Evolutionary conservation across 495 filamentous ascomycete species (phyloP), one percentile per base, ranked within the genome.

Genomic region (Geoglossum glabrum): DNA sequence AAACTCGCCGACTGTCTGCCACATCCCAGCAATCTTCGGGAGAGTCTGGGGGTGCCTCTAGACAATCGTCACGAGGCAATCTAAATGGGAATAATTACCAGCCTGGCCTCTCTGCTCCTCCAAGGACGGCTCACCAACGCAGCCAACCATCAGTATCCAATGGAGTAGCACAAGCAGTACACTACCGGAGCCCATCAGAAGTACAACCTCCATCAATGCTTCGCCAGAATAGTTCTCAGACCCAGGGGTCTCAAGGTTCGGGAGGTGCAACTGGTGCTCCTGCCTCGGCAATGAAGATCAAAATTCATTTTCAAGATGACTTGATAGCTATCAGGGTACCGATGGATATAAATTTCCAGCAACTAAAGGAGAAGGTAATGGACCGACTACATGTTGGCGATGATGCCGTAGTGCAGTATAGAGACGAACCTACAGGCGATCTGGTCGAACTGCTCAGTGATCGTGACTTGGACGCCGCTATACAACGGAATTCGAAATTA

Each of bases 301-400:
- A 98, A 71, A 82, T 96, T 38, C 90, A 84, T 70, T 93, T 87
- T 72, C 79, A 85, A 61, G 85, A 92, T 63, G 90, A 96, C 61
- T 76, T 89, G 59, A 89, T 95, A 62, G 84, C 90, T 45, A 89
- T 98, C 64, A 82, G 89, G 46, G 83, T 97, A 40, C 86, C 90
- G 1, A 76, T 73, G 4, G 83, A 90, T 45, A 85, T 94, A 62
- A 78, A 73, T 61, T 90, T 84, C 70, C 74, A 76, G 62, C 82
- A 86, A 60, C 76, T 98, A 43, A 83, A 82, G 58, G 88, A 96
- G 57, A 87, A 86, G 64, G 77, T 92, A 31, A 73, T 74, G 52
- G 87, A 90, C 38, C 79, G 87, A 7, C 72, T 89, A 38, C 86
- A 85, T 71, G 79, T 92, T 13, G 54, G 36, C 15, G 71, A 75